phyloP scores from a whole-genome alignment of 2,329 filamentous ascomycete genomes.

The Epichloe gansuensis region DNA sequence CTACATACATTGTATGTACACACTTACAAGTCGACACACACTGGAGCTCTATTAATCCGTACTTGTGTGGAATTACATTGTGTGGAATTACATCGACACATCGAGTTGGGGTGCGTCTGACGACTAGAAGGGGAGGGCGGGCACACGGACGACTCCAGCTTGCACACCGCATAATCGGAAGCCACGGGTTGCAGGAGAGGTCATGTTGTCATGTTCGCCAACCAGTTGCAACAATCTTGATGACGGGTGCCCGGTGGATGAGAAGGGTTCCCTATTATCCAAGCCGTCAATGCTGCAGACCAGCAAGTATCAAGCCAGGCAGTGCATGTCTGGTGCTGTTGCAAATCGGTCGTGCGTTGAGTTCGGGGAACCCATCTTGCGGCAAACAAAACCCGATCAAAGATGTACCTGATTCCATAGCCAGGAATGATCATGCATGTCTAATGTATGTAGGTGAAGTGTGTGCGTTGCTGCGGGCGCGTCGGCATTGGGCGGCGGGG shows the following conservation, averaged over 20 bases:
- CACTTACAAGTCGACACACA: too few species aligned
- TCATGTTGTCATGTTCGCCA: background rate
- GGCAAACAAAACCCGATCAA: background rate
- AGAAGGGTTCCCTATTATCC: background rate
- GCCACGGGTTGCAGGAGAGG: background rate
- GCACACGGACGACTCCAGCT: conserved; percentile 2
- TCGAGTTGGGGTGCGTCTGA: background rate
- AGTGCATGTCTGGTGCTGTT: background rate
- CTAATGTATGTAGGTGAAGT: conserved; percentile 3
- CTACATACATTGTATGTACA: too few species aligned
- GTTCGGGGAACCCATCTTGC: background rate
- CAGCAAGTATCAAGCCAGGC: background rate
- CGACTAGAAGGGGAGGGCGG: background rate
- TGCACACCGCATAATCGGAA: conserved; percentile 4
- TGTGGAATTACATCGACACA: background rate
- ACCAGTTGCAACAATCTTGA: background rate
- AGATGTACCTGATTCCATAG: background rate
- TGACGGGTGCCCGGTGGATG: background rate
- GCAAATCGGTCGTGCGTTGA: background rate
- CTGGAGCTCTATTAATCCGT: too few species aligned
- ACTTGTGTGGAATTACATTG: too few species aligned
- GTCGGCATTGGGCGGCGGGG: background rate
- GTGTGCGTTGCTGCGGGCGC: conserved; percentile 4
- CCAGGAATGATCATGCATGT: conserved; percentile 5
- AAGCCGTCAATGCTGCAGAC: background rate